Percentiles rank a stretch among this genome's conserved stretches.
Evolutionary conservation across 768 basidiomycete species (phyloP).

Genomic region (Rhizopogon sp.): DNA sequence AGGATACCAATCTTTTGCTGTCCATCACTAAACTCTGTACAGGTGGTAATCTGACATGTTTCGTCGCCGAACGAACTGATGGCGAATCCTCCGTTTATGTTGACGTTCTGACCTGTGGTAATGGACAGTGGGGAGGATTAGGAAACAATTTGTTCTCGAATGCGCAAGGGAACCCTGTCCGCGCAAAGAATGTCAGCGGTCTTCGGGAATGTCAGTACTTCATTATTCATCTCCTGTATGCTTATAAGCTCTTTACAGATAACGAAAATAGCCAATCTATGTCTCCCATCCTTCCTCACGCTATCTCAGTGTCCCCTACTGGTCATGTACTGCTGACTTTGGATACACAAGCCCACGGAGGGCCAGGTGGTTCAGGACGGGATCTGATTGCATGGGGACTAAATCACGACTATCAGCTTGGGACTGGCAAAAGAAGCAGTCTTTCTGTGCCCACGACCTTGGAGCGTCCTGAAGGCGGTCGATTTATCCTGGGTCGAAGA

Average conservation of each 20-base stretch:
- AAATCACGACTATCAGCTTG: conserved; percentile 71
- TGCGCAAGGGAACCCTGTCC: conserved; percentile 63
- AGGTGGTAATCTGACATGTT: conserved; percentile 75
- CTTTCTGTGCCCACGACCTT: conserved; percentile 49
- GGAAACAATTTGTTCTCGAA: conserved; percentile 62
- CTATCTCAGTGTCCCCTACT: conserved; percentile 63
- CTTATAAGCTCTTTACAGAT: conserved; percentile 35
- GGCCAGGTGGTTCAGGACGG: conserved; percentile 46
- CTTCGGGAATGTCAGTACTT: conserved; percentile 74
- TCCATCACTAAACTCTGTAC: not conserved
- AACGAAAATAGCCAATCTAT: conserved; percentile 57
- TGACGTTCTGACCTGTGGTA: conserved; percentile 72
- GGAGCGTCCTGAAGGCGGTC: conserved; percentile 44
- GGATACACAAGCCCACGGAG: conserved; percentile 50
- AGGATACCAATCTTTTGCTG: not conserved
- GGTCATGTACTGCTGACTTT: conserved; percentile 76
- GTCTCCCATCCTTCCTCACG: conserved; percentile 57
- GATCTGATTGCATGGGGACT: conserved; percentile 73
- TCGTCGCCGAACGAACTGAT: conserved; percentile 58
- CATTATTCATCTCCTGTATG: conserved; percentile 4
- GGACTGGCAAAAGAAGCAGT: conserved; percentile 66
- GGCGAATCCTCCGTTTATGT: conserved; percentile 32
- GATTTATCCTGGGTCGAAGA: conserved; percentile 52
- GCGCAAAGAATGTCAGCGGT: conserved; percentile 77
- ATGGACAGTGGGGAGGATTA: conserved; percentile 79